These are phyloP conservation scores for Friedmanniomyces simplex DNA, from an alignment of 495 filamentous ascomycete genomes.

Conservation along the genomic window DNA sequence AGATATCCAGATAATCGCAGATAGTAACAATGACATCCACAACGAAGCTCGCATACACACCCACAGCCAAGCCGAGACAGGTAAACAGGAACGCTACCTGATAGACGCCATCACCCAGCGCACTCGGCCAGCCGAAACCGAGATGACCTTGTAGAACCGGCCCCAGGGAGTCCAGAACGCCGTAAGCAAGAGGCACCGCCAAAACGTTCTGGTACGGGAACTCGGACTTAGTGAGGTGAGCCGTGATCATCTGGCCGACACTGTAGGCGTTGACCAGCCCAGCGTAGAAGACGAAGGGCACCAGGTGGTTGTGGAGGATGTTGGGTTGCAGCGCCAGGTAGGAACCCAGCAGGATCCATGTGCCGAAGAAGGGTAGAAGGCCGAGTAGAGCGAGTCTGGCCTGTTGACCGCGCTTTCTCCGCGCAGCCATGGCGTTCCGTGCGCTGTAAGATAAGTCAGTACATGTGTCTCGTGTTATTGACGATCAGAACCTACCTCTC, in stretches of 20 bases:
- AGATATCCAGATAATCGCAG: conserved; percentile 95
- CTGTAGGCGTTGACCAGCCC: conserved; percentile 80
- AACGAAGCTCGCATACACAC: conserved; percentile 91
- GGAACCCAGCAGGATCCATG: conserved; percentile 61
- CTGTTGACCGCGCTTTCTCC: conserved; percentile 59
- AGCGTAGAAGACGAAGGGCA: conserved; percentile 79
- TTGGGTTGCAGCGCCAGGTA: conserved; percentile 78
- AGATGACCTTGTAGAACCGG: conserved; percentile 47
- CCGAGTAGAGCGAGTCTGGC: conserved; percentile 65
- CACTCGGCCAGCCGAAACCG: conserved; percentile 69
- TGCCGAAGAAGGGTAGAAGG: conserved; percentile 63
- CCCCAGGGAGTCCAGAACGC: conserved; percentile 67
- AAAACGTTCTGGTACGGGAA: conserved; percentile 87
- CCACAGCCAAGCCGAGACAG: conserved; percentile 67
- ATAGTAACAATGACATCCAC: conserved; percentile 93
- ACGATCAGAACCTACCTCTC: conserved; percentile 35
- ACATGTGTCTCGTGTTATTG: background rate
- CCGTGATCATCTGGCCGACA: conserved; percentile 89
- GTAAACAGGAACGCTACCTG: conserved; percentile 79
- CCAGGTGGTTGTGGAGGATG: conserved; percentile 68
- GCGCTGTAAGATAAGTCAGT: conserved; percentile 41
- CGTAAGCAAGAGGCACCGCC: conserved; percentile 54
- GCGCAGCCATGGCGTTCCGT: conserved; percentile 69
- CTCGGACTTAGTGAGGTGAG: conserved; percentile 69
- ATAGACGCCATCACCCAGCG: conserved; percentile 61